Conservation (phyloP, 108 stramenopile species). For the Cyclostephanos invisitatus region DNA sequence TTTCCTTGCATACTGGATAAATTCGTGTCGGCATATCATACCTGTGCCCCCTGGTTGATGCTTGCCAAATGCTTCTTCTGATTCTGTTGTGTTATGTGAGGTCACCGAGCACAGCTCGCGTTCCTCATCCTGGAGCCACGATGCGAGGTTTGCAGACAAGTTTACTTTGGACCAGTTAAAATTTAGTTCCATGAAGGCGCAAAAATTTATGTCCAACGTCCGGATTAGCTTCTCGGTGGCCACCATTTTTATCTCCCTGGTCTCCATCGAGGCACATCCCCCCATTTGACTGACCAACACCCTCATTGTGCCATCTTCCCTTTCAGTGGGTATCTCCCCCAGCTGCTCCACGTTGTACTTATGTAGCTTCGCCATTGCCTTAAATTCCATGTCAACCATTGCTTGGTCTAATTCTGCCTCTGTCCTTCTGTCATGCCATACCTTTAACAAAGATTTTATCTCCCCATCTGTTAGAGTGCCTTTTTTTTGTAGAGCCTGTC, state of each 20-base stretch:
- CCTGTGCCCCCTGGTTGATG: background rate
- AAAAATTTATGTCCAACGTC: background rate
- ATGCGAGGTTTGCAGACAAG: background rate
- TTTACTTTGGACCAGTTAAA: background rate
- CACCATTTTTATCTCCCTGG: background rate
- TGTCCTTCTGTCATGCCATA: too few species aligned
- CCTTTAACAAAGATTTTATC: too few species aligned
- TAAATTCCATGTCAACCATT: too few species aligned
- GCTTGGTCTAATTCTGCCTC: too few species aligned
- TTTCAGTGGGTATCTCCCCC: too few species aligned
- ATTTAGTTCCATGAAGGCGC: background rate
- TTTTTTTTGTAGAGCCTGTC: too few species aligned
- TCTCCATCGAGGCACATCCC: background rate
- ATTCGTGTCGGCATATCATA: background rate
- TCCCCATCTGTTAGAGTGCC: too few species aligned
- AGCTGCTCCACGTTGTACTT: too few species aligned
- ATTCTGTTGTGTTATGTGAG: background rate
- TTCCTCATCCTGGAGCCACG: background rate
- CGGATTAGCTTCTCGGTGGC: background rate
- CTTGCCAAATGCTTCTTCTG: background rate
- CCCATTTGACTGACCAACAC: background rate
- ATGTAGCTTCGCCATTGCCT: too few species aligned
- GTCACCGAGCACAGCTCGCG: background rate
- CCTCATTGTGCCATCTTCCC: background rate
- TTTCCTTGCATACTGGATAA: background rate